Conservation (phyloP, 495 filamentous ascomycete species). For the Penicillium maclennaniae region DNA sequence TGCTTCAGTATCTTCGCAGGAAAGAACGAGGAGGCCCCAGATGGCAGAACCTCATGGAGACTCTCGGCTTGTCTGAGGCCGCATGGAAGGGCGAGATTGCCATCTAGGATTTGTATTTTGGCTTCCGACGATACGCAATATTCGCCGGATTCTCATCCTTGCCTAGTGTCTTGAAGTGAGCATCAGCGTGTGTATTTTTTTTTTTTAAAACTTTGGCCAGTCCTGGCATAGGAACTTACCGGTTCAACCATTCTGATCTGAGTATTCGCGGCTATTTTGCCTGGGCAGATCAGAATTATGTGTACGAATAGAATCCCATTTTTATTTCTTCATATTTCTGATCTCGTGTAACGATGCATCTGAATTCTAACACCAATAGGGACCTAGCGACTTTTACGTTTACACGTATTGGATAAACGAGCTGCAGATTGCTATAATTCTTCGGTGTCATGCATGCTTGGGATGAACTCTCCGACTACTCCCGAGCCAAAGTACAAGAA, state of each 20-base stretch:
- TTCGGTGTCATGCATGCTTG: not conserved
- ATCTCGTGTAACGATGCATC: not conserved
- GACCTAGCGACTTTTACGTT: not conserved
- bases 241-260: constrained; percentile 9
- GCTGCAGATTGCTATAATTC: not conserved
- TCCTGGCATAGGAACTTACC: constrained; percentile 2
- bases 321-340: constrained; percentile 1
- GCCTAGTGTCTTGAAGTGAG: constrained; percentile 4
- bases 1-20: constrained; percentile 75
- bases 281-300: constrained; percentile 6
- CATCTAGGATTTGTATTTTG: constrained; percentile 44
- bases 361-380: not conserved
- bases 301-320: constrained; percentile 26
- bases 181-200: constrained; percentile 10
- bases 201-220: constrained; percentile 9
- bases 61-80: constrained; percentile 77
- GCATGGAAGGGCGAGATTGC: constrained; percentile 85
- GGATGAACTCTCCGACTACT: not conserved
- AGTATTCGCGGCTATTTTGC: constrained; percentile 1
- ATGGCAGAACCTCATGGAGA: constrained; percentile 79
- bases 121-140: not conserved
- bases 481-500: not conserved
- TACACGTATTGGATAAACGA: not conserved
- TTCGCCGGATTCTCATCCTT: not conserved
- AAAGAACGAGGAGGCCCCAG: constrained; percentile 88